Base-by-base conservation (phyloP, 257 asterid genomes). In the Avicennia marina region DNA sequence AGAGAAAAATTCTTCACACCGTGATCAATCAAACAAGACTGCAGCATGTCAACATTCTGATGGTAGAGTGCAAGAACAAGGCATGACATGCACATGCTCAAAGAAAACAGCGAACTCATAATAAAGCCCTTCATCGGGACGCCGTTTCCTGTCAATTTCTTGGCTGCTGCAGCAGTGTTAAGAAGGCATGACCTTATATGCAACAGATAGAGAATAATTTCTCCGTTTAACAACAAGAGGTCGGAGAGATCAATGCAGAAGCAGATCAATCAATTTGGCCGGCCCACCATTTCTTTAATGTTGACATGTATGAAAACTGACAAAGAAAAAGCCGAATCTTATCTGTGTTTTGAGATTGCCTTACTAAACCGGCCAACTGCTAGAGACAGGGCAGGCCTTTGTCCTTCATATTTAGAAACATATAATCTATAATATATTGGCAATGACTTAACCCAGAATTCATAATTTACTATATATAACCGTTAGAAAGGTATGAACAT, bases 1-100 rank as follows among this genome's bases (percentile, higher is more conserved):
- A 75, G 13, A 18, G 86, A 59, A 68, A 80, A 82, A 71, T 82
- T 82, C 12, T 34, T 34, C 54, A 86, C 78, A 2, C 66, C 62
- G 12, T 71, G 66, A 60, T 71, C 67, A 19, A 51, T 31, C 69
- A 86, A 69, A 56, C 93, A 83, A 25, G 82, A 71, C n/a, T 61
- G 48, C 6, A 79, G 72, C 33, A 51, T 24, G 8, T 59, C 61
- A 11, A 36, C 41, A 36, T 7, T n/a, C n/a, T 34, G 62, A 63
- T 31, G 26, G 11, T 66, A 56, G 11, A 51, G 1, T 12, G 70
- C 69, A 65, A 34, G 57, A 47, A 53, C 58, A 20, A 63, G 29
- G 58, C 48, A 11, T 13, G 49, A 53, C 19, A 65, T 24, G 49
- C 73, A 51, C 25, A 67, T 34, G 48, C 17, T 22, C 6, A 56